These are phyloP conservation scores for Colletotrichum spaethianum DNA, from an alignment of 2,329 filamentous ascomycete genomes.

Conservation along the genomic window DNA sequence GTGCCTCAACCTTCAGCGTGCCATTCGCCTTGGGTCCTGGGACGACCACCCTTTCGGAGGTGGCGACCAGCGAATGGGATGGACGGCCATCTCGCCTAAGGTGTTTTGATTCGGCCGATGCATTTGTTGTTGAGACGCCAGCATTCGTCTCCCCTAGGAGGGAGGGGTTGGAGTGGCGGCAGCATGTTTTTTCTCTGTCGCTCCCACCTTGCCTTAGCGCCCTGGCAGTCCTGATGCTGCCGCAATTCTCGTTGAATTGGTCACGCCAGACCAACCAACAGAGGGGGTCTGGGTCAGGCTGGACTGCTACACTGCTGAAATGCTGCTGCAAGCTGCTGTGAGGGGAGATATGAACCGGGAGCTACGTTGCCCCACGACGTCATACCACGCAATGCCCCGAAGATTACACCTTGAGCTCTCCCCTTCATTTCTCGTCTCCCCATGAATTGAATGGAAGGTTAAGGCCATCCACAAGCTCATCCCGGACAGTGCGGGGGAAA, in stretches of 20 bases:
- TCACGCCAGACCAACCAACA: slow-evolving; percentile 23
- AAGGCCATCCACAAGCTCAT: slow-evolving; percentile 30
- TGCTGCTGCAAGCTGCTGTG: background rate
- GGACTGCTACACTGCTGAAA: background rate
- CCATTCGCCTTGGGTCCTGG: slow-evolving; percentile 14
- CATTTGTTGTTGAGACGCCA: slow-evolving; percentile 34
- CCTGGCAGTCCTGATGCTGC: slow-evolving; percentile 18
- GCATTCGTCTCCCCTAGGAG: slow-evolving; percentile 3
- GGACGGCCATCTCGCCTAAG: background rate
- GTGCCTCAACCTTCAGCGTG: slow-evolving; percentile 32
- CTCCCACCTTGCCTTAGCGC: slow-evolving; percentile 23
- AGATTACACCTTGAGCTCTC: slow-evolving; percentile 29
- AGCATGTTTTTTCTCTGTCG: slow-evolving; percentile 20
- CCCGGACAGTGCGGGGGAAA: slow-evolving; percentile 24
- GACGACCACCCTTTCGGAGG: slow-evolving; percentile 19
- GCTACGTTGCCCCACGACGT: slow-evolving; percentile 40
- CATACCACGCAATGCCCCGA: slow-evolving; percentile 31
- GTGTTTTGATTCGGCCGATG: slow-evolving; percentile 23
- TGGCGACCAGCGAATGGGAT: slow-evolving; percentile 22
- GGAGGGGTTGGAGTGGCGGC: slow-evolving; percentile 21
- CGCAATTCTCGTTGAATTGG: slow-evolving; percentile 42
- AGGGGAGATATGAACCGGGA: slow-evolving; percentile 7
- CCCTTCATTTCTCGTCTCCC: slow-evolving; percentile 11
- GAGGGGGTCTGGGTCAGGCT: background rate
- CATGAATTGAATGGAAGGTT: slow-evolving; percentile 13